These are phyloP conservation scores for Pichia rugopelliculosa DNA, from an alignment of 805 yeast genomes.

Conservation along the genomic window DNA sequence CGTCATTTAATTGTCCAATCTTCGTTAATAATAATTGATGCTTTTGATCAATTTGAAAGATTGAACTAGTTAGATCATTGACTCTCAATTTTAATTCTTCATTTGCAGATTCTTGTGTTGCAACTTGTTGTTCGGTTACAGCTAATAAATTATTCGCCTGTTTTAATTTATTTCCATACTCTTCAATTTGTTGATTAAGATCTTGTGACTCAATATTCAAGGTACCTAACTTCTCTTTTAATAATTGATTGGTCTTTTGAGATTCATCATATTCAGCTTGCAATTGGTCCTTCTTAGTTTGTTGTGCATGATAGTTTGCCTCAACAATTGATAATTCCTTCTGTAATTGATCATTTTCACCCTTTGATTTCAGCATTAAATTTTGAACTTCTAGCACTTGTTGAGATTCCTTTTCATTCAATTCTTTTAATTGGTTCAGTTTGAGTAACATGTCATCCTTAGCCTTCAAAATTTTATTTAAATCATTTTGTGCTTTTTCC, in stretches of 20 bases:
- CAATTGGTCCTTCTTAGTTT: constrained; percentile 53
- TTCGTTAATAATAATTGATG: constrained; percentile 19
- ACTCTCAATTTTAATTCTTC: constrained; percentile 29
- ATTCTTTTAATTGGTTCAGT: constrained; percentile 53
- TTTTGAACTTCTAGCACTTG: constrained; percentile 69
- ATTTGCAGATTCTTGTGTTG: constrained; percentile 44
- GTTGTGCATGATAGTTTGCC: constrained; percentile 67
- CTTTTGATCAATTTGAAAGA: constrained; percentile 22
- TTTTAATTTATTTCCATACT: constrained; percentile 45
- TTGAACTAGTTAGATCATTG: constrained; percentile 18
- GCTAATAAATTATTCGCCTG: constrained; percentile 57
- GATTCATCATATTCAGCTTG: constrained; percentile 55
- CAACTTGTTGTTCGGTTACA: constrained; percentile 64
- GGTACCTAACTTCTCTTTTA: constrained; percentile 62
- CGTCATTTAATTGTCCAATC: constrained; percentile 28
- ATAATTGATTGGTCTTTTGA: constrained; percentile 56
- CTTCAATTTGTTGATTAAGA: constrained; percentile 48
- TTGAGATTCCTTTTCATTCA: constrained; percentile 72
- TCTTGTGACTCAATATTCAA: constrained; percentile 61
- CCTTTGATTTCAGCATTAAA: constrained; percentile 47
- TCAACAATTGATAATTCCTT: constrained; percentile 71
- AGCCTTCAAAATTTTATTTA: constrained; percentile 55
- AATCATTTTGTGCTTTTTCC: constrained; percentile 67
- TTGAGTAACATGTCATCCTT: constrained; percentile 71
- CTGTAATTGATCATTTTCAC: constrained; percentile 61